Evolutionary conservation across 179 eudicot species (phyloP).

Genomic region (Carnegiea gigantea): DNA sequence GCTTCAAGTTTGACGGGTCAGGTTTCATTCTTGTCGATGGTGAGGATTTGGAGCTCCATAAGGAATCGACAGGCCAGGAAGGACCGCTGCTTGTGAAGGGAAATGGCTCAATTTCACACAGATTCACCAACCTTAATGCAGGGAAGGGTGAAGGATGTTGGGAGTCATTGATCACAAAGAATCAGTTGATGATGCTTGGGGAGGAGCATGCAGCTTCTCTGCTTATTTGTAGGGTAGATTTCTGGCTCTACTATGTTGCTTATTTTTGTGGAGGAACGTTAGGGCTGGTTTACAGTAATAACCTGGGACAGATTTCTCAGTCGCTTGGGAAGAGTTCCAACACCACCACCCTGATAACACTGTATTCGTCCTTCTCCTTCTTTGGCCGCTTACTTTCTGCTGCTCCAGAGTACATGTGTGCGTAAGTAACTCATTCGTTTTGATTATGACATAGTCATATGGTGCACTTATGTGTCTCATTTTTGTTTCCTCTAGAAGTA

Average conservation of each 20-base stretch:
- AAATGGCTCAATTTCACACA: conserved; percentile 11
- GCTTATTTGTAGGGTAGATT: conserved; percentile 66
- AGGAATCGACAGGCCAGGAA: conserved; percentile 39
- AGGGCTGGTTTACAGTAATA: conserved; percentile 92
- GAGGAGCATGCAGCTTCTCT: conserved; percentile 66
- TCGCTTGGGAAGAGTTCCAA: conserved; percentile 65
- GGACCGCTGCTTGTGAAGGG: conserved; percentile 26
- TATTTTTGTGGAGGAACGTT: conserved; percentile 93
- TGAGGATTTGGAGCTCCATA: conserved; percentile 68
- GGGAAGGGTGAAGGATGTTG: conserved; percentile 36
- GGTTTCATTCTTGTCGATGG: conserved; percentile 61
- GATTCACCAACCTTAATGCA: conserved; percentile 9
- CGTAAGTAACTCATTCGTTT: conserved; percentile 48
- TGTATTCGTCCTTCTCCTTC: conserved; percentile 90
- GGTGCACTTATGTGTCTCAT: not conserved
- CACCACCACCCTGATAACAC: conserved; percentile 59
- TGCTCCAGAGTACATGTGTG: conserved; percentile 69
- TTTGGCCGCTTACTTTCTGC: conserved; percentile 95
- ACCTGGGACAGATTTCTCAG: conserved; percentile 90
- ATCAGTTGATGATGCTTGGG: conserved; percentile 67
- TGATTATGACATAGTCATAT: conserved; percentile 6
- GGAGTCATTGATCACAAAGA: conserved; percentile 34
- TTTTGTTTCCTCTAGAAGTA: not conserved
- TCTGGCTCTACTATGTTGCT: conserved; percentile 84
- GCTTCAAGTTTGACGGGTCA: conserved; percentile 44